These are phyloP conservation scores for Wickerhamomyces ciferrii DNA, from an alignment of 805 yeast genomes.

Conservation along the genomic window DNA sequence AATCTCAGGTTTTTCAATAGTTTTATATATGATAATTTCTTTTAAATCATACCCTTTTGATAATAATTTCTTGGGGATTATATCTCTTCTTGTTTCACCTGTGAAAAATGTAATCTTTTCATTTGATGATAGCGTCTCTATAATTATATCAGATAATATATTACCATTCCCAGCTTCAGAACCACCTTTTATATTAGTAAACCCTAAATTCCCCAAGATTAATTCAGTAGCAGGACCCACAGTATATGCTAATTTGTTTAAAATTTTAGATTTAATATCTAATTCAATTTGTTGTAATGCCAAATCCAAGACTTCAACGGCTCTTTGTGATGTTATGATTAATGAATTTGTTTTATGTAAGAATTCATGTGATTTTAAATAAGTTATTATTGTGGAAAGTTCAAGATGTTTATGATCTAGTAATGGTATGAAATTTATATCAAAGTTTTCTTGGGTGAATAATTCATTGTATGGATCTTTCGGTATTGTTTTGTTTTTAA, in stretches of 20 bases:
- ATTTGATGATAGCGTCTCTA: conserved; percentile 18
- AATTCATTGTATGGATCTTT: conserved; percentile 56
- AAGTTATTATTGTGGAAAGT: conserved; percentile 35
- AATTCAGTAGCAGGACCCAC: conserved; percentile 88
- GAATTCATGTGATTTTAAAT: conserved; percentile 39
- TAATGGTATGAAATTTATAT: conserved; percentile 64
- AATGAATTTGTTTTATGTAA: conserved; percentile 39
- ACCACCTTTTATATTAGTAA: conserved; percentile 67
- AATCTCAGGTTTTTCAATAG: conserved; percentile 46
- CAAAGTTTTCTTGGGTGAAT: conserved; percentile 31
- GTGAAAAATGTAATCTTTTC: conserved; percentile 64
- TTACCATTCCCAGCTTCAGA: conserved; percentile 76
- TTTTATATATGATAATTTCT: conserved; percentile 68
- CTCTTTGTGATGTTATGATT: conserved; percentile 86
- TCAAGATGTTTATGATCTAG: conserved; percentile 59
- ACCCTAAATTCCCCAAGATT: conserved; percentile 57
- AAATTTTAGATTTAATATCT: conserved; percentile 22
- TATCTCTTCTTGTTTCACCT: conserved; percentile 80
- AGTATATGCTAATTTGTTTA: conserved; percentile 61
- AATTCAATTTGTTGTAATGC: conserved; percentile 24
- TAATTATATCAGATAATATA: conserved; percentile 58
- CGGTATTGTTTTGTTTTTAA: conserved; percentile 72
- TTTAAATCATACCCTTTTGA: conserved; percentile 36
- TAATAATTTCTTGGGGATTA: conserved; percentile 59
- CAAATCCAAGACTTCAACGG: conserved; percentile 71